Evolutionary conservation across 164 flowering plant genomes (phyloP), one percentile per base, ranked within the genome.

Genomic region (Vitis rupestris): DNA sequence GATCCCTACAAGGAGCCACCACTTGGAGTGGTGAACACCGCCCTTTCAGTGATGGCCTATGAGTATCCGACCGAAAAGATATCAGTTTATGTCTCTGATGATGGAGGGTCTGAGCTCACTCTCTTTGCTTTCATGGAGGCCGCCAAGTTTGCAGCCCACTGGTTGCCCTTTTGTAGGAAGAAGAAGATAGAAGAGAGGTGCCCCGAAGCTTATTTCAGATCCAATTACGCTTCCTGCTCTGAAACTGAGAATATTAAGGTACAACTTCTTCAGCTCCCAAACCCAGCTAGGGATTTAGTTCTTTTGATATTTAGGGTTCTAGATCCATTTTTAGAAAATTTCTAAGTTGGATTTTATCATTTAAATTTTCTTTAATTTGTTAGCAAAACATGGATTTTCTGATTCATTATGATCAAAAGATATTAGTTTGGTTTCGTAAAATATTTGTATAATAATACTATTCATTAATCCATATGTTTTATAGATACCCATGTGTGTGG

Each of bases 1-100:
- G 92, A 88, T 64, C 90, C 92, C 0, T 72, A 75, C 71, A 85
- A 83, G 72, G 92, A 88, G 73, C 92, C 92, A 0, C 92, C 92
- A 5, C 61, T 81, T 44, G 51, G 72, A 2, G 84, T 79, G n/a
- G 86, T 78, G 13, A 82, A 81, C 80, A 86, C 92, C 37, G 88
- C 81, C 7, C 30, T 86, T 27, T 86, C 92, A 14, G 80, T 83
- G 60, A 72, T 88, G 90, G 92, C 92, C 14, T 86, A 79, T 54
- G 90, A 88, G 37, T 86, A 85, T 62, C 92, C 90, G 37, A n/a
- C 83, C 3, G 82, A 80, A 60, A 86, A 86, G 81, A 8, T 85
- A 9, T 81, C 89, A 31, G 80, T 86, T 4, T 88, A 88, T 55
- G 78, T 85, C 9, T 88, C 92, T 4, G 92, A 88, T 53, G 90